Evolutionary conservation across 1,139 yeast genomes (phyloP), one percentile per base, ranked within the genome.

Genomic region (Kodamaea anthophila): DNA sequence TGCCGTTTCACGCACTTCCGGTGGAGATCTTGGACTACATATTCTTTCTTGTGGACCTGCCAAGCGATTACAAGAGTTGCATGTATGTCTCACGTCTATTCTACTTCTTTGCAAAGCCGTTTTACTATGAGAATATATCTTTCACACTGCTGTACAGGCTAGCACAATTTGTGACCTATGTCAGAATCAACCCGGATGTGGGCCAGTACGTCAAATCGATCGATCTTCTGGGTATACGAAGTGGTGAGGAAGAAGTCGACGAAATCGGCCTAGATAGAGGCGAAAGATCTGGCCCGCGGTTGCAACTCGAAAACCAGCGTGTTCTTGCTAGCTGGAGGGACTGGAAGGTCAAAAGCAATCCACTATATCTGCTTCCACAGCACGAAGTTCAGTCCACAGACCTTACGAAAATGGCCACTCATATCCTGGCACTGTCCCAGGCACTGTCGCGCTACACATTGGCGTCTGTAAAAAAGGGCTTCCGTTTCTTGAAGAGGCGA

Each of bases 251-350:
- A 28, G 64, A 60, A 14, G 8, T 12, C n/a, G 29, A 13, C 3
- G 29, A 16, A 5, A 15, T 20, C 8, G 26, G 22, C 5, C 13
- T 12, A 6, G 20, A 20, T 13, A 6, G 18, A 16, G 6, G 19
- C 3, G 29, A 21, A 3, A 20, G 14, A 5, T 15, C 9, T 16
- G 14, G 21, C 3, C n/a, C n/a, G n/a, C 9, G n/a, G 5, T 15
- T 20, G 22, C 21, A 25, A 5, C 11, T 24, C 9, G 21, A 10
- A 4, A 22, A 15, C 9, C 39, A 48, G 6, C 46, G 50, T 21
- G 52, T 55, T 4, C 49, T 62, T 26, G 91, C 94, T 0, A 82
- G 91, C 9, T 85, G 95, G 95, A 67, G 94, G 47, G 95, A 85
- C 51, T 83, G 94, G 94, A 79, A 83, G 44, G 78, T 70, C 43